Percentiles rank a stretch among this genome's conserved stretches.
phyloP scores from a whole-genome alignment of 2,329 filamentous ascomycete genomes.

The Neofusicoccum kwambonambiense region DNA sequence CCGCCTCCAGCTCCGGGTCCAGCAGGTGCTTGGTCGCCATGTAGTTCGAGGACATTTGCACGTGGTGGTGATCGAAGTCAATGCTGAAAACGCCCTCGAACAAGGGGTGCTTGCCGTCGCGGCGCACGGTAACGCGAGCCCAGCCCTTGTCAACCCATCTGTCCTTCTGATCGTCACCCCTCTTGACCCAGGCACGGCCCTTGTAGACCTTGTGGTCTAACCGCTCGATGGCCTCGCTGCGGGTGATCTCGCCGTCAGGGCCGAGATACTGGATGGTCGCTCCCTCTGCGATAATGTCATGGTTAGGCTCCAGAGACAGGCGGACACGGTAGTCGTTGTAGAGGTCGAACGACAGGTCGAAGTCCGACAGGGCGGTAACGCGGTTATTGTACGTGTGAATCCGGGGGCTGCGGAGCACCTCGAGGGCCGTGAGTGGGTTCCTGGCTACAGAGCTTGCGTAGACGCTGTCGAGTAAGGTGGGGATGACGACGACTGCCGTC shows the following conservation, averaged over 20 bases:
- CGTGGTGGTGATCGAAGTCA: constrained; percentile 78
- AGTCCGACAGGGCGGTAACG: constrained; percentile 76
- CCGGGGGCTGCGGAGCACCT: constrained; percentile 68
- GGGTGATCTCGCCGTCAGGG: constrained; percentile 65
- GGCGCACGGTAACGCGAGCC: constrained; percentile 75
- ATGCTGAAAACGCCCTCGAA: constrained; percentile 91
- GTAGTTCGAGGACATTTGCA: constrained; percentile 75
- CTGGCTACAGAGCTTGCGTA: constrained; percentile 46
- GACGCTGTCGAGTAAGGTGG: constrained; percentile 21
- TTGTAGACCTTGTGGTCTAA: constrained; percentile 79
- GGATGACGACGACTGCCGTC: constrained; percentile 26
- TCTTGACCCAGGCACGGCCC: constrained; percentile 70
- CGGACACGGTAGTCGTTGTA: constrained; percentile 63
- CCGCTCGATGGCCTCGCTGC: constrained; percentile 69
- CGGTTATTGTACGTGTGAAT: constrained; percentile 78
- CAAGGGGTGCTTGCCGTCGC: constrained; percentile 73
- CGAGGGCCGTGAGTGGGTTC: constrained; percentile 73
- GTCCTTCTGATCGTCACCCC: constrained; percentile 47
- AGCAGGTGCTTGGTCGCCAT: constrained; percentile 66
- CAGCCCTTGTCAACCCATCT: constrained; percentile 82
- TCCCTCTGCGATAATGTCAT: constrained; percentile 79
- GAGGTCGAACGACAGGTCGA: constrained; percentile 80
- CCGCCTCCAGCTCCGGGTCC: constrained; percentile 65
- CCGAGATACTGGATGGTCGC: constrained; percentile 72
- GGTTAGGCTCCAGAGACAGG: constrained; percentile 81